Percentiles rank a stretch among this genome's conserved stretches.
Evolutionary conservation across 441 rosid species (phyloP).

Genomic region (Kokia cookei): DNA sequence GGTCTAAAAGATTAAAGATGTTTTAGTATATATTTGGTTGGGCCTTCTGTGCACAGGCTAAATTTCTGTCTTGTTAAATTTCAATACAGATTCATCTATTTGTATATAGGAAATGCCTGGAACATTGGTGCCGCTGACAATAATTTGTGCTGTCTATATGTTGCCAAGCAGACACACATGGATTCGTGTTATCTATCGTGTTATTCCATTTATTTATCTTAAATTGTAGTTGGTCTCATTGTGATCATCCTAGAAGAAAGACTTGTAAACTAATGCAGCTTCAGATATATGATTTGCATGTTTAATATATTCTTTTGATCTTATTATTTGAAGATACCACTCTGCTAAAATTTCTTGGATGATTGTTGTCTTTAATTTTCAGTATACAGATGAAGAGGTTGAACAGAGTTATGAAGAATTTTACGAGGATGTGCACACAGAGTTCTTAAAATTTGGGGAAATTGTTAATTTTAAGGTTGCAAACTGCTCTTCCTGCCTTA

Average conservation of each 20-base stretch:
- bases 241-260: background rate
- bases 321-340: background rate
- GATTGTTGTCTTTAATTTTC: slow-evolving; percentile 27
- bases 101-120: background rate
- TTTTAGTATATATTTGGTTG: background rate
- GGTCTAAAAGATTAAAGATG: background rate
- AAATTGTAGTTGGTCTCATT: background rate
- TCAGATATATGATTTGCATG: background rate
- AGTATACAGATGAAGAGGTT: slow-evolving; percentile 92
- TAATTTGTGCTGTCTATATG: background rate
- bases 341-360: slow-evolving; percentile 4
- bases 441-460: slow-evolving; percentile 91
- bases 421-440: slow-evolving; percentile 97
- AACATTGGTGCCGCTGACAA: background rate
- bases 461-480: slow-evolving; percentile 90
- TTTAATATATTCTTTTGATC: background rate
- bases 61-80: background rate
- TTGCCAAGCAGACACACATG: background rate
- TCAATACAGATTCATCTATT: background rate
- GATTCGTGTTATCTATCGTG: background rate
- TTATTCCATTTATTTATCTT: background rate
- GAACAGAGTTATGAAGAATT: slow-evolving; percentile 80
- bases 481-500: slow-evolving; percentile 10
- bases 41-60: background rate
- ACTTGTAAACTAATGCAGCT: slow-evolving; percentile 2